These are phyloP conservation scores for Trichoderma hamatum DNA, from an alignment of 2,329 filamentous ascomycete species.

Conservation along the genomic window DNA sequence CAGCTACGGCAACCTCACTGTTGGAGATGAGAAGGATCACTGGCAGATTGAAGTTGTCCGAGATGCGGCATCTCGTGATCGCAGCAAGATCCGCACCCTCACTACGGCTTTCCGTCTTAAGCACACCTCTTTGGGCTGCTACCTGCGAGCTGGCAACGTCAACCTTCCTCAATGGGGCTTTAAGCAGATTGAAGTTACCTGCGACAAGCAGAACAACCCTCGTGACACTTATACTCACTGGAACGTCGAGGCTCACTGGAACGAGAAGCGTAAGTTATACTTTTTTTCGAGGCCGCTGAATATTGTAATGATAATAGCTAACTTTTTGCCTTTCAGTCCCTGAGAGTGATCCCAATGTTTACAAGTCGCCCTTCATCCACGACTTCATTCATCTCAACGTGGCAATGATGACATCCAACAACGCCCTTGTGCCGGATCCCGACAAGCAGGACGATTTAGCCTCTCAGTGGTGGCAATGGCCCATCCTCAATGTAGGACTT, in stretches of 20 bases:
- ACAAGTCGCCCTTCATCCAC: constrained; percentile 95
- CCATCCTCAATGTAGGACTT: constrained; percentile 89
- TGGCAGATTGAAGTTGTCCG: constrained; percentile 92
- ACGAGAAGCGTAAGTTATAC: constrained; percentile 78
- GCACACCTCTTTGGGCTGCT: constrained; percentile 83
- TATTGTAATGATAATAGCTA: background rate
- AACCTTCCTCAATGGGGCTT: constrained; percentile 99
- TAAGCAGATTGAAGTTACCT: constrained; percentile 98
- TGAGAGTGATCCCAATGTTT: constrained; percentile 82
- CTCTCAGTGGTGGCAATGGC: constrained; percentile 98
- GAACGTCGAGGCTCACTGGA: constrained; percentile 95
- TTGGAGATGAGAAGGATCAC: constrained; percentile 97
- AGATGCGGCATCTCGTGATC: constrained; percentile 85
- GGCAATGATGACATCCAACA: constrained; percentile 99
- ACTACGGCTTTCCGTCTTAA: constrained; percentile 90
- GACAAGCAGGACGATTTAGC: constrained; percentile 99
- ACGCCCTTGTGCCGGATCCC: constrained; percentile 93
- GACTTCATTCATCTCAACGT: constrained; percentile 98
- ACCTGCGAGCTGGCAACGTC: constrained; percentile 90
- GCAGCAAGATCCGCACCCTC: constrained; percentile 82
- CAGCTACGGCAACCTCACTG: constrained; percentile 90
- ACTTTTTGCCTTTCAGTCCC: constrained; percentile 65
- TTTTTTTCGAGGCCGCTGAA: background rate
- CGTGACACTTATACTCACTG: constrained; percentile 95
- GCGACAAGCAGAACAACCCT: constrained; percentile 89